Conservation (phyloP, 257 asterid genomes). For the Nicotiana undulata region DNA sequence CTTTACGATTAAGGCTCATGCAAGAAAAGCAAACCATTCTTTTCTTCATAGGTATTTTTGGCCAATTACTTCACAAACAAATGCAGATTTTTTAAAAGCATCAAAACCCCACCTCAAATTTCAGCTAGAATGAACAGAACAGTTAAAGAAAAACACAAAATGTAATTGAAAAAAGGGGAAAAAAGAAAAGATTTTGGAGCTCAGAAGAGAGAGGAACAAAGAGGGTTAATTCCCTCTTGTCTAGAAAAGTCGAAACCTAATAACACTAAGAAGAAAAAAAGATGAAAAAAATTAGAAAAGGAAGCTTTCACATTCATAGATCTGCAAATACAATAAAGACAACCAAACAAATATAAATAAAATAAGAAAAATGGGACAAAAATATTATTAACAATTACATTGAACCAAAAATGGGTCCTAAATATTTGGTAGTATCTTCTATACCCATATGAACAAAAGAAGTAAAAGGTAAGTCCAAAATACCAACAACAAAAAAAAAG, state of each 20-base stretch:
- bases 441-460: not conserved
- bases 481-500: not conserved
- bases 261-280: not conserved
- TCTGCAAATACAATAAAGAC: slow-evolving; percentile 14
- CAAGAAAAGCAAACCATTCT: slow-evolving; percentile 57
- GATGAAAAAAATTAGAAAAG: not conserved
- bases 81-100: not conserved
- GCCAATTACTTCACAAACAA: not conserved
- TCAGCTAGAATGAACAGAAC: not conserved
- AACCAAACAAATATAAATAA: slow-evolving; percentile 1
- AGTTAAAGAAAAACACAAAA: not conserved
- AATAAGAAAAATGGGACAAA: not conserved
- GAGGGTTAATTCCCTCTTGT: not conserved
- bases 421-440: not conserved
- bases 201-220: not conserved
- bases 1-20: slow-evolving; percentile 22
- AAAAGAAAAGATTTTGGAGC: not conserved
- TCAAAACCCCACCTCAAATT: not conserved
- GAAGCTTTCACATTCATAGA: slow-evolving; percentile 11
- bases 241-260: not conserved
- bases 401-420: slow-evolving; percentile 8
- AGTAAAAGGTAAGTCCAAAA: not conserved
- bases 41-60: not conserved
- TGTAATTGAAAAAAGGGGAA: not conserved
- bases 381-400: not conserved